Percentiles rank a stretch among this genome's conserved stretches.
Evolutionary conservation across 108 stramenopile genomes (phyloP).

Genomic region (Skeletonema potamos): DNA sequence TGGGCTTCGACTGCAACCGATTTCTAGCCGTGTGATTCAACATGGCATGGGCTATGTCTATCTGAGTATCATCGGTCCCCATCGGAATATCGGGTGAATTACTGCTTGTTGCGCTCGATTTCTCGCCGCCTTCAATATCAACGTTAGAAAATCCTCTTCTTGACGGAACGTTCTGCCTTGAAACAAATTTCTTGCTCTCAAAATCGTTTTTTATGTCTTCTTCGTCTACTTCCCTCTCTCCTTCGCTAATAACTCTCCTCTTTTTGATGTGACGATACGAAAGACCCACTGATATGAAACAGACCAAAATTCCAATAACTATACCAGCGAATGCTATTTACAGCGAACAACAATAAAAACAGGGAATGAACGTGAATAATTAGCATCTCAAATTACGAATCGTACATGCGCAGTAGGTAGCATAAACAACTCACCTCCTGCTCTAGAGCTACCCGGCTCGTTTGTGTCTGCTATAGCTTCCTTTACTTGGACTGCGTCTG

Average conservation of each 20-base stretch:
- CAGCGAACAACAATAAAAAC: not conserved
- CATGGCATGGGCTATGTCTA: too few species aligned
- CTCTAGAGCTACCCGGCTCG: not conserved
- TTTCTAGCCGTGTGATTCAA: too few species aligned
- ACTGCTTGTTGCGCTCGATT: not conserved
- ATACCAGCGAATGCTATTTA: not conserved
- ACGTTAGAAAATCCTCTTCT: not conserved
- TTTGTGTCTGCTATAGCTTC: not conserved
- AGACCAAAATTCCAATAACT: not conserved
- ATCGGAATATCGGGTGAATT: not conserved
- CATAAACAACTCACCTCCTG: not conserved
- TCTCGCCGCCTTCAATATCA: not conserved
- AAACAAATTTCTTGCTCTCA: not conserved
- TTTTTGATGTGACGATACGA: not conserved
- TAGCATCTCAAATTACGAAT: not conserved
- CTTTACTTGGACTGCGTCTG: too few species aligned
- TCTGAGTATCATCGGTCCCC: too few species aligned
- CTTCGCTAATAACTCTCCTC: not conserved
- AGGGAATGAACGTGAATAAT: not conserved
- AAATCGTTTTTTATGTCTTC: not conserved
- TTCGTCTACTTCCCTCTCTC: not conserved
- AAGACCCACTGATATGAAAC: not conserved
- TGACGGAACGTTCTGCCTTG: not conserved
- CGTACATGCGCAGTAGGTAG: not conserved
- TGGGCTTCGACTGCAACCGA: not conserved